Percentiles rank a stretch among this genome's conserved stretches.
Conservation (phyloP, 2,329 filamentous ascomycete species). For the Monosporascus cannonballus region DNA sequence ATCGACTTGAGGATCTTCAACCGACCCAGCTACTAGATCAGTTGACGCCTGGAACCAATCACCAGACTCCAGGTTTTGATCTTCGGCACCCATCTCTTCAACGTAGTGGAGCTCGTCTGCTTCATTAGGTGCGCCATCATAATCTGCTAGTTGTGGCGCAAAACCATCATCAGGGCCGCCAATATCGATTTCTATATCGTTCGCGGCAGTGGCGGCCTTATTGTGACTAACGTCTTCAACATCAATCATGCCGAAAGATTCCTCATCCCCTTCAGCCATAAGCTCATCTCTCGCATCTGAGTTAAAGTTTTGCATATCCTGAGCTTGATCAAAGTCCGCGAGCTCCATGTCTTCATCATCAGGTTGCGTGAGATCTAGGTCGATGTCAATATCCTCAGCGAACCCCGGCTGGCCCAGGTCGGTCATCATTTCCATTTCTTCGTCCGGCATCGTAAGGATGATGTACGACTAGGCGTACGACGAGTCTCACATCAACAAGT, state of each 20-base stretch:
- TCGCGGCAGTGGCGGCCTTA: constrained; percentile 12
- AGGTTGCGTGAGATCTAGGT: constrained; percentile 26
- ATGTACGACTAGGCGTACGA: neutral
- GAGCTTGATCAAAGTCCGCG: constrained; percentile 22
- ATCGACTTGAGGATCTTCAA: constrained; percentile 3
- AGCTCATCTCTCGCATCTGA: constrained; percentile 26
- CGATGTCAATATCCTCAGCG: constrained; percentile 28
- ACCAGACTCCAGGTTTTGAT: constrained; percentile 3
- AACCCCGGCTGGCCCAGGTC: constrained; percentile 23
- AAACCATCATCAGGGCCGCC: constrained; percentile 18
- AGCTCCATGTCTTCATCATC: constrained; percentile 28
- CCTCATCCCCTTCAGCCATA: constrained; percentile 28
- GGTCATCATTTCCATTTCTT: constrained; percentile 29
- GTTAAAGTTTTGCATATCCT: constrained; percentile 24
- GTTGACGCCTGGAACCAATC: constrained; percentile 12
- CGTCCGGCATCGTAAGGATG: constrained; percentile 21
- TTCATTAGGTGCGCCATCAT: constrained; percentile 7
- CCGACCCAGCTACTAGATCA: constrained; percentile 3
- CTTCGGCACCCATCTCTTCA: constrained; percentile 11
- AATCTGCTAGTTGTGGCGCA: constrained; percentile 18
- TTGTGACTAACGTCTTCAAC: constrained; percentile 22
- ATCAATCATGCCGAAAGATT: constrained; percentile 28
- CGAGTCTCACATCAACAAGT: neutral
- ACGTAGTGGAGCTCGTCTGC: constrained; percentile 19
- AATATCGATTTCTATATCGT: constrained; percentile 27